Evolutionary conservation across 345 rosid species (phyloP), one percentile per base, ranked within the genome.

Genomic region (Bruguiera sexangula): DNA sequence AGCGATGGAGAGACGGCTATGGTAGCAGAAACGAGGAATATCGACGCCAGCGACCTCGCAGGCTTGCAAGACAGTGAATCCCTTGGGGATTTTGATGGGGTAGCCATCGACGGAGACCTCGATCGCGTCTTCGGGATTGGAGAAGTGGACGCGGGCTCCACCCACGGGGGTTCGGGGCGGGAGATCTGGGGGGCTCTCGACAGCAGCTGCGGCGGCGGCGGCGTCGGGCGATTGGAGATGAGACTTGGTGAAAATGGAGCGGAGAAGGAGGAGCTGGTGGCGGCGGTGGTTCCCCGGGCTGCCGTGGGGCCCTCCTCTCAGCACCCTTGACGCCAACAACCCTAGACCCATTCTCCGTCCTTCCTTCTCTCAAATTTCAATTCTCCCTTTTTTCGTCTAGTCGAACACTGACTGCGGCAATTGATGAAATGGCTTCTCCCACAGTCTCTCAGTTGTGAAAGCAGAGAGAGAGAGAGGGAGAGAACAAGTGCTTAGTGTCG

Each of bases 1-100:
- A 27, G 99, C 99, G 51, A 95, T 95, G 5, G 99, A 95, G 32
- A 95, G 86, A 4, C 99, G 89, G 66, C 87, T 77, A 71, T 95
- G 99, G 68, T 95, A 95, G 43, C 99, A 95, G 63, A 92, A 95
- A 57, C 98, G 83, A 7, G 99, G 99, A 73, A 95, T 95, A 77
- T 95, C 99, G n/a, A 90, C 98, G 24, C 98, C 98, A 7, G 99
- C 99, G 65, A 92, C 86, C 83, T 95, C 98, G 73, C 98, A 95
- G 9, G 98, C 98, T 84, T 95, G 99, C 32, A 95, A 83, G 43
- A 95, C 99, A 2, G 97, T 92, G 83, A 95, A 83, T 27, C 98
- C 99, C 83, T 95, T 95, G 29, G 99, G 98, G 75, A 95, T 82
- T 88, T 90, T 95, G 74, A 95, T 93, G 65, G 97, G 93, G 61